Evolutionary conservation across 805 yeast species (phyloP).

Genomic region (Lipomyces orientalis): DNA sequence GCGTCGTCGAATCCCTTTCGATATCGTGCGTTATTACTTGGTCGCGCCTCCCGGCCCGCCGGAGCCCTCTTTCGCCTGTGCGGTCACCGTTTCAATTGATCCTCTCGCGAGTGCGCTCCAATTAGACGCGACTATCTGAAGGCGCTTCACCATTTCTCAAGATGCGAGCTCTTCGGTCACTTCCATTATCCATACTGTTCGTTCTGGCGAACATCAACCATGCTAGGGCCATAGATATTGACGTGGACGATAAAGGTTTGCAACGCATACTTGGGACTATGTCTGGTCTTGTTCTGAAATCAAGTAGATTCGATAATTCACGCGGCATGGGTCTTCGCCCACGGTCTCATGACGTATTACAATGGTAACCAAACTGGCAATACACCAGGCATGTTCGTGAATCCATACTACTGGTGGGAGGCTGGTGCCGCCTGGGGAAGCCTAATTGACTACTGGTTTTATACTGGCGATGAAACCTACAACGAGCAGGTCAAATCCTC

Average conservation of each 20-base stretch:
- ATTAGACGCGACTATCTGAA: neutral
- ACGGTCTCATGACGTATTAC: conserved; percentile 73
- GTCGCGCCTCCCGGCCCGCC: neutral
- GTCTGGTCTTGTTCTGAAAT: neutral
- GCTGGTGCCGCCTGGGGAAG: conserved; percentile 87
- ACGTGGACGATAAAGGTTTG: neutral
- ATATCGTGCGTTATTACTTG: neutral
- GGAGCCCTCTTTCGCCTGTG: too few relatives aligned
- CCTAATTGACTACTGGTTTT: conserved; percentile 76
- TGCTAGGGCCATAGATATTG: conserved; percentile 2
- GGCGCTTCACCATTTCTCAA: neutral
- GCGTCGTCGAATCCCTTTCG: neutral
- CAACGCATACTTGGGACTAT: neutral
- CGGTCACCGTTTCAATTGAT: too few relatives aligned
- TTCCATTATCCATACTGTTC: neutral
- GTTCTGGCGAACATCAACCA: neutral
- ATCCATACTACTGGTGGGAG: conserved; percentile 97
- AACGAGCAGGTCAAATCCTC: conserved; percentile 64
- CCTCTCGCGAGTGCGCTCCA: neutral
- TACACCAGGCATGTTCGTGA: conserved; percentile 81
- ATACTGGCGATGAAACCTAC: conserved; percentile 71
- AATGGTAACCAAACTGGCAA: conserved; percentile 70
- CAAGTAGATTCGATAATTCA: conserved; percentile 50
- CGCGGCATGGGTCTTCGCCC: conserved; percentile 58
- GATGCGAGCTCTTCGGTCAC: neutral